Evolutionary conservation across 495 filamentous ascomycete genomes (phyloP), one percentile per base, ranked within the genome.

Genomic region (Acidomyces sp.): DNA sequence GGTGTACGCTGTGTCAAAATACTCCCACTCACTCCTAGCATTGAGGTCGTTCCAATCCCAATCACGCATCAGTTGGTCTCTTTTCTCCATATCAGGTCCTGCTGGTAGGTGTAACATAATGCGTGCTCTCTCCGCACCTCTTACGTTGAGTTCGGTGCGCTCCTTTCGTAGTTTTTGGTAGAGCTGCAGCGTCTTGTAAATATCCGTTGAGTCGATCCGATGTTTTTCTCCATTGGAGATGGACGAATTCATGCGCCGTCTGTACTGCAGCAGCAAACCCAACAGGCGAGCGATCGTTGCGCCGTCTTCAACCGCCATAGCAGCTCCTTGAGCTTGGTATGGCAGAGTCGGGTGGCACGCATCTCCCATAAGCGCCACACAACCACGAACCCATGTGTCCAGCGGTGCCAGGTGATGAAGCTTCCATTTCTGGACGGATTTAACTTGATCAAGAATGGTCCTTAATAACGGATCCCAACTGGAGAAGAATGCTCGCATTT

Each of bases 231-330:
- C 13, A 9, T 29, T 29, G 9, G 26, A 29, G 9, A 29, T 29
- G 9, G 13, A 9, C 13, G 13, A 29, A 29, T 29, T 13, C 26
- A 9, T 29, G 26, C 13, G 9, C 13, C 13, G 26, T 9, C 9
- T 29, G 26, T 29, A 29, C 13, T 13, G 26, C 9, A 13, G 13
- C 26, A 29, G 13, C 9, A 29, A 13, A 29, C 9, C 9, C 26
- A 29, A 29, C 9, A 29, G 26, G 9, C 26, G 26, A 29, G 26
- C 51, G 27, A 53, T 24, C 1, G 37, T 24, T 4, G 37, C 37
- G 22, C 41, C 51, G 24, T 54, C 51, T 41, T 54, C 51, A 6
- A 48, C 43, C 9, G 51, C 51, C 39, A 47, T 38, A 2, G 51
- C 51, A 5, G 48, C 48, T 12, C 52, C 52, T 33, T 55, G 52